Conservation (phyloP, 2,329 filamentous ascomycete genomes). For the Diaporthe batatas region DNA sequence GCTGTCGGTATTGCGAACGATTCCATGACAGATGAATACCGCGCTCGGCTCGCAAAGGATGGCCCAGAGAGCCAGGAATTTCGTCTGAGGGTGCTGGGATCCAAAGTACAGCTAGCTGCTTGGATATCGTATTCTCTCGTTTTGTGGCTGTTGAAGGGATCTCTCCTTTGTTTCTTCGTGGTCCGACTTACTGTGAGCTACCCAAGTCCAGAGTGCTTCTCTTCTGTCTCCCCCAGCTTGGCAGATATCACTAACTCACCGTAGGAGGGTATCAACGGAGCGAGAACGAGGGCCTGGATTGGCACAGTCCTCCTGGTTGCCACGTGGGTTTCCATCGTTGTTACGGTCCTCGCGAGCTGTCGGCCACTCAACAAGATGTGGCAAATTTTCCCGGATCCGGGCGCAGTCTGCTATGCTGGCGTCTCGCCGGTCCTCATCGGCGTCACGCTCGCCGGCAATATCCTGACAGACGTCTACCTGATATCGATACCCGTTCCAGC, state of each 20-base stretch:
- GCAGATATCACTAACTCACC: not conserved
- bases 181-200: conserved; percentile 60
- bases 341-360: conserved; percentile 66
- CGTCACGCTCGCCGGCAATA: conserved; percentile 36
- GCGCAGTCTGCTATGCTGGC: conserved; percentile 53
- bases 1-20: conserved; percentile 67
- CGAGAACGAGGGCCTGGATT: conserved; percentile 58
- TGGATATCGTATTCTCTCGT: conserved; percentile 68
- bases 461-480: conserved; percentile 41
- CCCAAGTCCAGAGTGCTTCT: not conserved
- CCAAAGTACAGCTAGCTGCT: conserved; percentile 68
- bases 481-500: conserved; percentile 37
- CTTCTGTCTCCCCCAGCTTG: not conserved
- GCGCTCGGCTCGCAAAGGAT: conserved; percentile 53
- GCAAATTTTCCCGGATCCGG: conserved; percentile 71
- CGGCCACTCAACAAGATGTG: conserved; percentile 66
- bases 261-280: conserved; percentile 52
- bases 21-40: conserved; percentile 65
- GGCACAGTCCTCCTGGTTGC: conserved; percentile 63
- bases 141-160: conserved; percentile 68
- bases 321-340: conserved; percentile 64
- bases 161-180: conserved; percentile 67
- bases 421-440: conserved; percentile 34
- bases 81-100: conserved; percentile 61
- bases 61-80: conserved; percentile 33